phyloP scores from a whole-genome alignment of 306 rosid species.

The Cucumis hystrix region DNA sequence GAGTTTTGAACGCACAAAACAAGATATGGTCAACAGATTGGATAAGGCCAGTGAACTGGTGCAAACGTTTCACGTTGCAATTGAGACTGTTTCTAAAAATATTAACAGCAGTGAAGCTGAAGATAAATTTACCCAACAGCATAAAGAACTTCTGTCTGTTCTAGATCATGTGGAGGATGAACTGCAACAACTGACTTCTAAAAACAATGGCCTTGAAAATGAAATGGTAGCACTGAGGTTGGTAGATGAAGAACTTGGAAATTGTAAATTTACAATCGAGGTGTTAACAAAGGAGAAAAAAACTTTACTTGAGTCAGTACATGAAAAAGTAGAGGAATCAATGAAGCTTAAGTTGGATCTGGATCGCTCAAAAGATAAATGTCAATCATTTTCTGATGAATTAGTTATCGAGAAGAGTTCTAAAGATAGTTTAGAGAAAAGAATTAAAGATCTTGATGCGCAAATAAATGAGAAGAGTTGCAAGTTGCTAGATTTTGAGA shows the following conservation, averaged over 20 bases:
- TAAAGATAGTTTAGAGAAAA: conserved; percentile 40
- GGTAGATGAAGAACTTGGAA: conserved; percentile 36
- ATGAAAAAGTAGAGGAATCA: conserved; percentile 45
- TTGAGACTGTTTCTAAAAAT: conserved; percentile 49
- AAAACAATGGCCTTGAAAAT: conserved; percentile 45
- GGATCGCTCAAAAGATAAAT: conserved; percentile 30
- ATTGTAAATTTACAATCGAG: conserved; percentile 36
- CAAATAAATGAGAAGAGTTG: conserved; percentile 44
- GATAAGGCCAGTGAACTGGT: conserved; percentile 37
- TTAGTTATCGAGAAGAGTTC: conserved; percentile 35
- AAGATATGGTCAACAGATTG: conserved; percentile 29
- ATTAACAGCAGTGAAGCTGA: conserved; percentile 41
- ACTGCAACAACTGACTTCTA: conserved; percentile 54
- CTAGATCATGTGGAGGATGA: conserved; percentile 53
- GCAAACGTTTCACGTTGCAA: conserved; percentile 52
- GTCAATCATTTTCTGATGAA: conserved; percentile 30
- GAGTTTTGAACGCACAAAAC: conserved; percentile 40
- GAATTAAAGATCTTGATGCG: conserved; percentile 41
- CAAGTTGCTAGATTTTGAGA: conserved; percentile 45
- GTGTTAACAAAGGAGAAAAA: conserved; percentile 43
- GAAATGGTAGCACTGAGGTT: conserved; percentile 37
- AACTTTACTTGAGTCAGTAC: conserved; percentile 35
- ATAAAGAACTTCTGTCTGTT: conserved; percentile 39
- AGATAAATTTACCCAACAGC: conserved; percentile 42
- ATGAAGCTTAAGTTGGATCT: conserved; percentile 39